Base-by-base conservation (phyloP, 78 protist species). In the Paulinella micropora region DNA sequence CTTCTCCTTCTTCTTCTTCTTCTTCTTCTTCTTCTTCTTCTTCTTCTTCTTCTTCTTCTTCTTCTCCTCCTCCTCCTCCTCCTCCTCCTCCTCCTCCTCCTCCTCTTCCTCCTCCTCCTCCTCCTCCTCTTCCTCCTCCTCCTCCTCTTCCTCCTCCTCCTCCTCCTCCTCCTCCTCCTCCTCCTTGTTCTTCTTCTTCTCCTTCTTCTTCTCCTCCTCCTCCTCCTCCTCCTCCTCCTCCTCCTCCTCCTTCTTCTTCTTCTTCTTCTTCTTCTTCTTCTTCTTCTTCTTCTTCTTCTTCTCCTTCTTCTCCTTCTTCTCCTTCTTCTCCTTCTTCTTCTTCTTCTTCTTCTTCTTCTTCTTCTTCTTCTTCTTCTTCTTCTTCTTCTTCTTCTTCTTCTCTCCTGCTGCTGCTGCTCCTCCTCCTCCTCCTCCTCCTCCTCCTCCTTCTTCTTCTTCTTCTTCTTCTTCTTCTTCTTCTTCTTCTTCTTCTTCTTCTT, bases 31-130 rank as follows among this genome's bases (percentile, higher is more conserved):
- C n/a, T n/a, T n/a, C n/a, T n/a, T n/a, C n/a, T n/a, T n/a, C n/a
- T n/a, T n/a, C n/a, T n/a, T n/a, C n/a, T n/a, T n/a, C 73, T 64
- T 15, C 73, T 64, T 15, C 73, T 64, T 15, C 73, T 64, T 15
- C 73, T 64, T 15, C 73, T 64, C 73, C 73, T 64, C 73, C 73
- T 64, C 73, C 73, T 64, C 73, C 73, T 64, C 73, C 73, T 64
- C 73, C 73, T 64, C 73, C 73, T 64, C 73, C 73, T 64, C 73
- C 73, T 64, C 73, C 73, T 64, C 73, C 73, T 64, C 73, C 73
- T 64, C 73, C 73, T 64, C 73, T 15, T 64, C 73, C 73, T 64
- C 73, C 73, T 64, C 73, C 73, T 64, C 73, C 73, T 64, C 73
- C 73, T 64, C 73, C 73, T 64, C 73, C 73, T 64, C 73, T 15